Conservation (phyloP, 352 stramenopile genomes). For the Elongisporangium anandrum region DNA sequence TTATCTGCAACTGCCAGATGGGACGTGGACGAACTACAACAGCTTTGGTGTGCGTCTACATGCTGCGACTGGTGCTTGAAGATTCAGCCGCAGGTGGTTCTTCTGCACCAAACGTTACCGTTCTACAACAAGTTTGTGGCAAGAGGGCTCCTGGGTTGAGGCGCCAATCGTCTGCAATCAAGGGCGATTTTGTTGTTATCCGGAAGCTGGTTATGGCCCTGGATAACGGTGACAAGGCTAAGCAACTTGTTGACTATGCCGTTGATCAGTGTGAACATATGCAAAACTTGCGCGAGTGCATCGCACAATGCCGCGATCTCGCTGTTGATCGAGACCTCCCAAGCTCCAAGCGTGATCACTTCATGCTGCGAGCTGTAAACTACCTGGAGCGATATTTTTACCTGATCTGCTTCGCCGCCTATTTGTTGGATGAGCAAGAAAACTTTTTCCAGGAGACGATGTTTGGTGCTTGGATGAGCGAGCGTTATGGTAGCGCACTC, state of each 20-base stretch:
- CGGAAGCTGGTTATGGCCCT: conserved; percentile 63
- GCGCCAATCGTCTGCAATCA: conserved; percentile 49
- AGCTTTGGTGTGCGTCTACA: conserved; percentile 84
- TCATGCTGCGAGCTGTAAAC: conserved; percentile 84
- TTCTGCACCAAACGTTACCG: conserved; percentile 3
- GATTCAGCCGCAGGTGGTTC: conserved; percentile 13
- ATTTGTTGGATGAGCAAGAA: conserved; percentile 65
- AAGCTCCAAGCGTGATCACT: conserved; percentile 67
- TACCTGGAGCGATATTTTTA: conserved; percentile 90
- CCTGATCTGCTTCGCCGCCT: conserved; percentile 86
- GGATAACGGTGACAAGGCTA: conserved; percentile 61
- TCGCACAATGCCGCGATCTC: conserved; percentile 72
- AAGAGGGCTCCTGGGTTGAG: conserved; percentile 10
- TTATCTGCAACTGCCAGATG: conserved; percentile 91
- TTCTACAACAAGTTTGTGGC: conserved; percentile 18
- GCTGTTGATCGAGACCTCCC: conserved; percentile 67
- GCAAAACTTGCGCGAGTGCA: conserved; percentile 83
- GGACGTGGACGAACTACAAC: conserved; percentile 84
- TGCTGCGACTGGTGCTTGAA: conserved; percentile 74
- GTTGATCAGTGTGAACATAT: conserved; percentile 81
- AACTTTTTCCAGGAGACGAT: conserved; percentile 47
- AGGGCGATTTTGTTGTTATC: conserved; percentile 69
- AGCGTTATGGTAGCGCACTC: conserved; percentile 73
- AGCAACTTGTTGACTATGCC: conserved; percentile 64
- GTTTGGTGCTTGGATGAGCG: conserved; percentile 85